Conservation (phyloP, 768 basidiomycete species). For the Serendipita sp. region DNA sequence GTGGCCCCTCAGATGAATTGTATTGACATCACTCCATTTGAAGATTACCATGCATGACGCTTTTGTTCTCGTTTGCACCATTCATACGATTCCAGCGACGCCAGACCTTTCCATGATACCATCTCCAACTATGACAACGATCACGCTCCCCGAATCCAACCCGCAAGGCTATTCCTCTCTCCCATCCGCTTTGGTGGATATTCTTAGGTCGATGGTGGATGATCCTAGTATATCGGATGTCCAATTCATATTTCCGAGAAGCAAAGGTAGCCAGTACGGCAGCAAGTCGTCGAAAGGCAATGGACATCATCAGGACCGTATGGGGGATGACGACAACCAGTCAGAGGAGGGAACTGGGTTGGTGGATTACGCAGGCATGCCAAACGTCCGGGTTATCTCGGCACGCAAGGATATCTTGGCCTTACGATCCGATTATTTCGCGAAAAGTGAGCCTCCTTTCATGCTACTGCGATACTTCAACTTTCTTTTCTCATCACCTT, state of each 20-base stretch:
- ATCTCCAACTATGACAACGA: constrained; percentile 3
- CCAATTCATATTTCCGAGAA: neutral
- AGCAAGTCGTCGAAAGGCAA: neutral
- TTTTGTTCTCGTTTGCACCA: constrained; percentile 1
- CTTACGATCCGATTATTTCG: constrained; percentile 1
- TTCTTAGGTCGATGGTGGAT: constrained; percentile 1
- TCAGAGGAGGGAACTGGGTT: neutral
- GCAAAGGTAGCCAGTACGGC: neutral
- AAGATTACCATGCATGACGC: constrained; percentile 6
- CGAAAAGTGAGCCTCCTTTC: neutral
- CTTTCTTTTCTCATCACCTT: neutral
- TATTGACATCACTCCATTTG: neutral
- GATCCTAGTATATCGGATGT: constrained; percentile 1
- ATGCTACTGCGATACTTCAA: neutral
- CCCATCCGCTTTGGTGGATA: neutral
- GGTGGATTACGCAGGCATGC: neutral
- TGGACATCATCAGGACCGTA: neutral
- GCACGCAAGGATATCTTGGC: constrained; percentile 4
- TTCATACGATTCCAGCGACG: neutral
- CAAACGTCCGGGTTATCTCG: constrained; percentile 1
- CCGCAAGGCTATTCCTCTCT: constrained; percentile 3
- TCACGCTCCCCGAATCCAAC: neutral
- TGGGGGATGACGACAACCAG: neutral
- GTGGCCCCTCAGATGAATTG: too few relatives aligned
- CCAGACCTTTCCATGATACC: neutral